Evolutionary conservation across 2,329 filamentous ascomycete genomes (phyloP).

Genomic region (Penicillium sp.): DNA sequence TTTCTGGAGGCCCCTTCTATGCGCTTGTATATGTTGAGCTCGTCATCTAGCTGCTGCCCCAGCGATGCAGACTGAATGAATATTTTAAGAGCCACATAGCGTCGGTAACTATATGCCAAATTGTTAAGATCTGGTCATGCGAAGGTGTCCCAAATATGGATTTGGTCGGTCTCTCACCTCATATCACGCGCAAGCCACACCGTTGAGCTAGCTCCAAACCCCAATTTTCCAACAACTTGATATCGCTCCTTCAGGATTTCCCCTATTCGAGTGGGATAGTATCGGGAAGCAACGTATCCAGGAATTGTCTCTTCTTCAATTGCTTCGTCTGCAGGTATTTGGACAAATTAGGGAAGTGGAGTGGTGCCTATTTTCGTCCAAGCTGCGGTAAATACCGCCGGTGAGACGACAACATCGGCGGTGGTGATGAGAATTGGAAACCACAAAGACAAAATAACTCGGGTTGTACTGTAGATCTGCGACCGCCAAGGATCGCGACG

Average conservation of each 20-base stretch:
- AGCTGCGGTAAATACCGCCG: neutral
- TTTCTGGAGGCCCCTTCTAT: constrained; percentile 28
- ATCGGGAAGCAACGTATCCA: constrained; percentile 23
- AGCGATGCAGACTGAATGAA: constrained; percentile 29
- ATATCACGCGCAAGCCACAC: constrained; percentile 40
- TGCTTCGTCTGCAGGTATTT: constrained; percentile 22
- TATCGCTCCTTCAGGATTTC: constrained; percentile 32
- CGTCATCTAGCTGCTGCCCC: constrained; percentile 34
- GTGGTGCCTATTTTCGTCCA: constrained; percentile 30
- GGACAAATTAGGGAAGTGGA: constrained; percentile 33
- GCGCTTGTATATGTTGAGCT: constrained; percentile 47
- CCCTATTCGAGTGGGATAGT: constrained; percentile 34
- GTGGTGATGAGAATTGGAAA: too few species aligned
- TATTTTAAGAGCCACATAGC: constrained; percentile 35
- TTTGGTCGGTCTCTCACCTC: constrained; percentile 18
- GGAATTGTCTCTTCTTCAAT: constrained; percentile 37
- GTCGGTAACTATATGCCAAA: constrained; percentile 18
- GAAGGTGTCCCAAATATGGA: neutral
- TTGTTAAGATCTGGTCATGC: neutral
- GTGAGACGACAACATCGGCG: too few species aligned
- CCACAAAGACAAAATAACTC: too few species aligned
- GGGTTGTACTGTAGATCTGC: too few species aligned
- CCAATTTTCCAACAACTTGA: constrained; percentile 38
- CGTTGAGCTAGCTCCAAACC: constrained; percentile 38
- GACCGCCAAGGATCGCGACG: too few species aligned